These are phyloP conservation scores for Astrothelium macrocarpum DNA, from an alignment of 495 filamentous ascomycete genomes.

Conservation along the genomic window DNA sequence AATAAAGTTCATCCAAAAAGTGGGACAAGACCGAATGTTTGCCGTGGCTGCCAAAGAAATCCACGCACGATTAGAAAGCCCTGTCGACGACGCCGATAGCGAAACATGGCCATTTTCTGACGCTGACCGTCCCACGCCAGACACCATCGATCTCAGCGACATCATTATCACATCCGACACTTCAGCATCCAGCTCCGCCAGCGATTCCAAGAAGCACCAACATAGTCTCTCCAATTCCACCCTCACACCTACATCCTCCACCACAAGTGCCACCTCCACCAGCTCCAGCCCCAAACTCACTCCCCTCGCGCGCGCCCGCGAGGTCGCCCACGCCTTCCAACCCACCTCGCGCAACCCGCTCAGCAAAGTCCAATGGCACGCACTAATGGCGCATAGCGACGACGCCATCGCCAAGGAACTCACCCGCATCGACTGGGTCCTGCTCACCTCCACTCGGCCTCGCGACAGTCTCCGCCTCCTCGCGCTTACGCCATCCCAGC, in stretches of 20 bases:
- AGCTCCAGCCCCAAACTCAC: constrained; percentile 40
- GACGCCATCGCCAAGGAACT: constrained; percentile 83
- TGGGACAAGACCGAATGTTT: constrained; percentile 65
- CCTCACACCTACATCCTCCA: constrained; percentile 17
- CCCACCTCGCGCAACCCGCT: constrained; percentile 50
- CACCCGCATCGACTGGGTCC: constrained; percentile 92
- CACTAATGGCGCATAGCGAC: constrained; percentile 69
- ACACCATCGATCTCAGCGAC: constrained; percentile 4
- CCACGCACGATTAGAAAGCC: constrained; percentile 50
- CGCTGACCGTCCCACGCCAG: constrained; percentile 15
- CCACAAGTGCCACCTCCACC: constrained; percentile 19
- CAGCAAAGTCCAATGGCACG: constrained; percentile 71
- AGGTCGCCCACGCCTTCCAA: constrained; percentile 56
- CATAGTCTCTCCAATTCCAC: constrained; percentile 19
- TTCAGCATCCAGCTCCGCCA: neutral
- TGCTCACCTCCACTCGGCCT: constrained; percentile 92
- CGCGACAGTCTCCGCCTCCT: constrained; percentile 89
- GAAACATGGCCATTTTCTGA: constrained; percentile 32
- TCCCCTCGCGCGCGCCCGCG: constrained; percentile 62
- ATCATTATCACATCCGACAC: neutral
- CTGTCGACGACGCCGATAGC: constrained; percentile 36
- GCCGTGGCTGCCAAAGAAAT: constrained; percentile 78
- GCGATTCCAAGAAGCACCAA: constrained; percentile 1
- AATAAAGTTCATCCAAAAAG: constrained; percentile 56
- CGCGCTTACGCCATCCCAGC: constrained; percentile 39